Evolutionary conservation across 305 asterid species (phyloP).

Genomic region (Rubia occidens): DNA sequence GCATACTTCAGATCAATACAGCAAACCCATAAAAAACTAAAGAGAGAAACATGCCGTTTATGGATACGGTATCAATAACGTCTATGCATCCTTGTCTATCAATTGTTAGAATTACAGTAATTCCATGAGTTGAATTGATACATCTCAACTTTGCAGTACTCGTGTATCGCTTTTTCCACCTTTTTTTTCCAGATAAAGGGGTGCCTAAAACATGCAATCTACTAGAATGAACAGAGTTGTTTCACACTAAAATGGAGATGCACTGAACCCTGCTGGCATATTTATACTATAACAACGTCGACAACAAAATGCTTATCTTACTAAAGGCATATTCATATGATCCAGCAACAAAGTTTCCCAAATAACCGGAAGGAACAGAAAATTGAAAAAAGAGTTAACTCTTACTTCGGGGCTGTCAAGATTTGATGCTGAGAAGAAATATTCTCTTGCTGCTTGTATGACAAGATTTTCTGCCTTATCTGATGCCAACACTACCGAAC

Average conservation of each 20-base stretch:
- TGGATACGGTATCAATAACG: background rate
- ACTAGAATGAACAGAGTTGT: background rate
- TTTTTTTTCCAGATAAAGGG: background rate
- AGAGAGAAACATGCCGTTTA: background rate
- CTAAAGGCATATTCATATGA: background rate
- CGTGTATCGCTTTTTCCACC: background rate
- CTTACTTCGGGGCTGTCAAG: slow-evolving; percentile 85
- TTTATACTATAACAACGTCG: background rate
- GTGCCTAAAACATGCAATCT: background rate
- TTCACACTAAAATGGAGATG: background rate
- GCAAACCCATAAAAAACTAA: background rate
- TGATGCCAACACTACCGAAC: slow-evolving; percentile 66
- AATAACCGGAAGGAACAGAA: slow-evolving; percentile 5
- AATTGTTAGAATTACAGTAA: background rate
- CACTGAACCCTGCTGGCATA: background rate
- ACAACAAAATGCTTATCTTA: background rate
- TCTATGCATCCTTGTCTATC: slow-evolving; percentile 1
- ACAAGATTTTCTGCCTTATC: slow-evolving; percentile 95
- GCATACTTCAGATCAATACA: background rate
- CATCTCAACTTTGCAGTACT: background rate
- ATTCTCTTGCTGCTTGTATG: slow-evolving; percentile 96
- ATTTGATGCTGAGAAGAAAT: slow-evolving; percentile 95
- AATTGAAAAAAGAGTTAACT: slow-evolving; percentile 17
- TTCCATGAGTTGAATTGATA: background rate
- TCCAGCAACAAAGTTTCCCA: background rate